Conservation (phyloP, 1,139 yeast genomes). For the Pichia sp. region DNA sequence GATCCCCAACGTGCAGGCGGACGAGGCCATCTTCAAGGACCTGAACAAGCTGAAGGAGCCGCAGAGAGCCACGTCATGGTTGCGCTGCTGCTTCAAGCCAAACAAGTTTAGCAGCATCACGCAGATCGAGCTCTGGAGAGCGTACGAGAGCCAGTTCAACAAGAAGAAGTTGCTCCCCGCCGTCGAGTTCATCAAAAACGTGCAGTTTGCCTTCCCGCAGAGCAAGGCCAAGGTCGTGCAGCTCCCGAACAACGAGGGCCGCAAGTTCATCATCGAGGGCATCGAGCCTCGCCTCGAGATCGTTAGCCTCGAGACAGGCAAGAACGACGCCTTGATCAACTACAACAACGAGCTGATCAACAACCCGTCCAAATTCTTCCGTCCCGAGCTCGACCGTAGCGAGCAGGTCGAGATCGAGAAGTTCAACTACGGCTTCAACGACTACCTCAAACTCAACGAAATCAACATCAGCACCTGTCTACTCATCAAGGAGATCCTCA, state of each 20-base stretch:
- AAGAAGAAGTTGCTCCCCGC: conserved; percentile 74
- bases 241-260: conserved; percentile 45
- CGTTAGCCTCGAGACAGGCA: conserved; percentile 38
- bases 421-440: conserved; percentile 31
- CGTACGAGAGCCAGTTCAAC: conserved; percentile 81
- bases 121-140: conserved; percentile 93
- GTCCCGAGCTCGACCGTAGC: conserved; percentile 21
- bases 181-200: conserved; percentile 93
- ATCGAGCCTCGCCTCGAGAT: conserved; percentile 62
- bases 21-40: conserved; percentile 51
- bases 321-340: conserved; percentile 26
- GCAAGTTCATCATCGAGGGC: conserved; percentile 88
- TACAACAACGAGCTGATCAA: conserved; percentile 8
- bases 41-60: conserved; percentile 76
- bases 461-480: conserved; percentile 36
- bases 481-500: conserved; percentile 32
- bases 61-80: conserved; percentile 89
- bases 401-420: conserved; percentile 28
- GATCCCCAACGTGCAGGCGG: conserved; percentile 10
- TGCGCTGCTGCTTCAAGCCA: conserved; percentile 86
- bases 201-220: conserved; percentile 82
- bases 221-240: conserved; percentile 91
- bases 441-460: conserved; percentile 32
- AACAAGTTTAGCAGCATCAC: conserved; percentile 78
- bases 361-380: conserved; percentile 11